Conservation (phyloP, 2,329 filamentous ascomycete species). For the Fusarium cyanostomum region DNA sequence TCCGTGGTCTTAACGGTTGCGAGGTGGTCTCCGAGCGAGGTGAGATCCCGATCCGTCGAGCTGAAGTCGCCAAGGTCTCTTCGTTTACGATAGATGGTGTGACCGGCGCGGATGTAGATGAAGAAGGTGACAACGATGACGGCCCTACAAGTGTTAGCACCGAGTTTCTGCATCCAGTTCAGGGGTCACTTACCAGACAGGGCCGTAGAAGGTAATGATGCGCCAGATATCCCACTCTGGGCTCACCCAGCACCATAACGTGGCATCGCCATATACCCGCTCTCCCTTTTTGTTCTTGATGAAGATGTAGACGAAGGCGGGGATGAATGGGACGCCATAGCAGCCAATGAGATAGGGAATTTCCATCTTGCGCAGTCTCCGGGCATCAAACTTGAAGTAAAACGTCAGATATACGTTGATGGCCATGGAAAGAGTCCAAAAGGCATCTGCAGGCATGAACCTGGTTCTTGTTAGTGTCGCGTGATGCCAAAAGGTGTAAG, state of each 20-base stretch:
- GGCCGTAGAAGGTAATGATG: slow-evolving; percentile 78
- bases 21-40: slow-evolving; percentile 56
- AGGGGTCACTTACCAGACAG: slow-evolving; percentile 65
- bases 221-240: slow-evolving; percentile 75
- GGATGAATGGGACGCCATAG: slow-evolving; percentile 77
- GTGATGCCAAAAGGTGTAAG: not conserved
- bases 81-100: slow-evolving; percentile 73
- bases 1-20: slow-evolving; percentile 67
- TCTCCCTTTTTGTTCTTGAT: slow-evolving; percentile 61
- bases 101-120: slow-evolving; percentile 73
- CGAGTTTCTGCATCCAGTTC: no score
- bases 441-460: slow-evolving; percentile 80
- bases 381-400: slow-evolving; percentile 75
- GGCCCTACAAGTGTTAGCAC: slow-evolving; percentile 56
- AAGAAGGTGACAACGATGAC: slow-evolving; percentile 68
- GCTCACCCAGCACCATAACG: slow-evolving; percentile 83
- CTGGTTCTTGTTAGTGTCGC: slow-evolving; percentile 53
- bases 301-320: slow-evolving; percentile 74
- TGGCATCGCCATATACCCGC: slow-evolving; percentile 77
- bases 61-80: slow-evolving; percentile 67
- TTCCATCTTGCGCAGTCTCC: slow-evolving; percentile 72
- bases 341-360: slow-evolving; percentile 74
- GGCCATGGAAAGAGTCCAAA: slow-evolving; percentile 85
- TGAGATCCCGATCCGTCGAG: slow-evolving; percentile 56
- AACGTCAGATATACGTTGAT: slow-evolving; percentile 86